Percentiles rank a stretch among this genome's conserved stretches.
Evolutionary conservation across 176 grass and related monocot genomes (phyloP).

Genomic region (Oryza meridionalis): DNA sequence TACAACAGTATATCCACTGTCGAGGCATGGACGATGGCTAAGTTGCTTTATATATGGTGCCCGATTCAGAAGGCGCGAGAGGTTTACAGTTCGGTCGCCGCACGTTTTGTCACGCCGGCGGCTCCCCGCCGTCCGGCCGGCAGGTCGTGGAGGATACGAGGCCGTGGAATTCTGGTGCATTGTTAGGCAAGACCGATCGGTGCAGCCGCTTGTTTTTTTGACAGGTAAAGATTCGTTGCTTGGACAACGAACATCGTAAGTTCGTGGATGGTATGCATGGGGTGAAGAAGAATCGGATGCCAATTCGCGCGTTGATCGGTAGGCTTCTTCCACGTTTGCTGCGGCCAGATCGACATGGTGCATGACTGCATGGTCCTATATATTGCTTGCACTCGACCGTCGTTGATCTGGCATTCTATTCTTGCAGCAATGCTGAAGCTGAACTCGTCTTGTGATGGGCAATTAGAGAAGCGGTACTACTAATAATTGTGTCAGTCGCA

Average conservation of each 20-base stretch:
- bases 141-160: conserved; percentile 9
- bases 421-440: neutral
- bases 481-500: neutral
- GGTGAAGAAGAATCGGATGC: conserved; percentile 47
- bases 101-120: conserved; percentile 11
- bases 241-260: neutral
- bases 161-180: conserved; percentile 23
- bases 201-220: neutral
- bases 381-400: neutral
- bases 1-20: neutral
- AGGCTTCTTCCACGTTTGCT: conserved; percentile 19
- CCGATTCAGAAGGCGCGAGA: conserved; percentile 9
- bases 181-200: conserved; percentile 40
- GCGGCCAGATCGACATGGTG: neutral
- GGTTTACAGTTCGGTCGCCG: conserved; percentile 41
- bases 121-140: neutral
- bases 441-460: neutral
- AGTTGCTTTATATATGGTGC: conserved; percentile 10
- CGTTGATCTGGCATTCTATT: neutral
- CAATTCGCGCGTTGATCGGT: neutral
- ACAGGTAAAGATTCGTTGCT: conserved; percentile 46
- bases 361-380: neutral
- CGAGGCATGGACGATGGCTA: neutral
- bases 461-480: neutral
- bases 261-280: conserved; percentile 1